phyloP scores from a whole-genome alignment of 306 rosid species.

The Delonix regia region DNA sequence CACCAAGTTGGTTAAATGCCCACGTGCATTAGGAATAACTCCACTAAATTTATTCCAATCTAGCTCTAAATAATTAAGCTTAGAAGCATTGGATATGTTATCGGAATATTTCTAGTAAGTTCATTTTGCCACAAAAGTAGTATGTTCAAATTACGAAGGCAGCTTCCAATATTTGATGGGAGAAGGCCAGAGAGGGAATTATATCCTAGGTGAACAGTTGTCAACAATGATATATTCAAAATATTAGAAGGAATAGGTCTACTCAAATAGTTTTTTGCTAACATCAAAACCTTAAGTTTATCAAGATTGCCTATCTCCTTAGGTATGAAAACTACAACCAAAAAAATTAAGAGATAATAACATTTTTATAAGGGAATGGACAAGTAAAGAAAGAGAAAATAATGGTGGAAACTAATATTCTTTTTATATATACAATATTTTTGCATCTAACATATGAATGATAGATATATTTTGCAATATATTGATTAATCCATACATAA shows the following conservation, averaged over 20 bases:
- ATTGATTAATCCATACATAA: no score
- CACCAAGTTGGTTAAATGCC: background rate
- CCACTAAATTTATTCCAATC: background rate
- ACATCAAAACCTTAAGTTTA: background rate
- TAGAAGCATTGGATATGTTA: background rate
- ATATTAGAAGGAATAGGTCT: conserved; percentile 26
- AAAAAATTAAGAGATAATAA: no score
- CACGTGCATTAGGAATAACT: background rate
- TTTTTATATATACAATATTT: no score
- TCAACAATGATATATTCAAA: conserved; percentile 38
- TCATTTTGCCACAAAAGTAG: background rate
- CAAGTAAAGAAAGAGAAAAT: no score
- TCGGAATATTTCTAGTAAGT: background rate
- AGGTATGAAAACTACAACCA: conserved; percentile 31
- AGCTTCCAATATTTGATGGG: background rate
- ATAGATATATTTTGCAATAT: no score
- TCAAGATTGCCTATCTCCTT: conserved; percentile 24
- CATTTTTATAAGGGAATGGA: no score
- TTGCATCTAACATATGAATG: no score
- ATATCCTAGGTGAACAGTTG: background rate
- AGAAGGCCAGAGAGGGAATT: conserved; percentile 20
- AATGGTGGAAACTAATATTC: no score
- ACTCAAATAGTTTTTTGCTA: conserved; percentile 4
- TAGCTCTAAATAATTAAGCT: background rate
- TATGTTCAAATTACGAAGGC: background rate